phyloP scores from a whole-genome alignment of 495 filamentous ascomycete species.

The Penicillium steckii region DNA sequence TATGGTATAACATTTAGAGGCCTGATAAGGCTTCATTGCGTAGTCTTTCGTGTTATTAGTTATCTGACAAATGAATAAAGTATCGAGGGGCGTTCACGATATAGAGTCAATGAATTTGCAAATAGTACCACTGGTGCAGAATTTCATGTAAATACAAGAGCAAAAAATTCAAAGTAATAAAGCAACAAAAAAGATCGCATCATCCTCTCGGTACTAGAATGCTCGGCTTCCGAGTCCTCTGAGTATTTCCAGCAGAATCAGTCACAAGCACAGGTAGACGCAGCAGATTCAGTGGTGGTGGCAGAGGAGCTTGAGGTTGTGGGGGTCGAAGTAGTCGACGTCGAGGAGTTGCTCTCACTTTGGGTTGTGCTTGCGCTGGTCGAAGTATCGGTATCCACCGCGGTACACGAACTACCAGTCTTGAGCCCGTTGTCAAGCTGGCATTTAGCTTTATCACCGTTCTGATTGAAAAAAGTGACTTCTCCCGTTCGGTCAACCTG shows the following conservation, averaged over 20 bases:
- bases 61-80: background rate
- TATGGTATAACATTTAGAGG: too few species aligned
- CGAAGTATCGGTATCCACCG: background rate
- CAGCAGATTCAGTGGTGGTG: background rate
- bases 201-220: background rate
- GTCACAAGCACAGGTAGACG: constrained; percentile 1
- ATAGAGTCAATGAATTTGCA: background rate
- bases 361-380: background rate
- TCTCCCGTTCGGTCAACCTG: background rate
- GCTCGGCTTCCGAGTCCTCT: background rate
- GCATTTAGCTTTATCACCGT: constrained; percentile 3
- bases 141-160: background rate
- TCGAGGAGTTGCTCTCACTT: background rate
- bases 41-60: too few species aligned
- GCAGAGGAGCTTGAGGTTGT: background rate
- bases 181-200: background rate
- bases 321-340: background rate
- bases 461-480: constrained; percentile 9
- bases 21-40: too few species aligned
- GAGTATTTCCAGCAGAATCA: background rate
- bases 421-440: constrained; percentile 8
- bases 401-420: constrained; percentile 6
- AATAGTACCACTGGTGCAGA: background rate
- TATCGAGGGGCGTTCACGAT: background rate
- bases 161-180: background rate